Conservation (phyloP, 2,329 filamentous ascomycete species). For the Sarocladium oryzae region DNA sequence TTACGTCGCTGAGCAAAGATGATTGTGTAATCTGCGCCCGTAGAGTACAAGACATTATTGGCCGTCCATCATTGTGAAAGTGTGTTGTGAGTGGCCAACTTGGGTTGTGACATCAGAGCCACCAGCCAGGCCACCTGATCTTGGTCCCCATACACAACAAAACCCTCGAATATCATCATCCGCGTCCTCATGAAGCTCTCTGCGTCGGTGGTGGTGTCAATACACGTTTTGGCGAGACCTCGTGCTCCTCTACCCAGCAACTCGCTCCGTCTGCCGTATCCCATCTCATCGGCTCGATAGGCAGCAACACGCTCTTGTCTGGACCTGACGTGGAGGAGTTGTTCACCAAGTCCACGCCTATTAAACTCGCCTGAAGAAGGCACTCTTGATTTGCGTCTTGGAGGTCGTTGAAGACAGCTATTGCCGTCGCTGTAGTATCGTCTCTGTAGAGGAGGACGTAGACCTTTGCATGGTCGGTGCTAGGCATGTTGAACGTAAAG, state of each 20-base stretch:
- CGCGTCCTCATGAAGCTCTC: background rate
- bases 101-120: too few relatives aligned
- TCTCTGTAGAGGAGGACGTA: constrained; percentile 7
- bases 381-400: constrained; percentile 30
- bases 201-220: constrained; percentile 9
- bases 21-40: too few relatives aligned
- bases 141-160: too few relatives aligned
- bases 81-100: too few relatives aligned
- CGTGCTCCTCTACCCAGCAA: constrained; percentile 32
- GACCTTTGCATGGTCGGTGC: background rate
- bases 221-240: constrained; percentile 18
- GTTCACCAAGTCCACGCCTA: constrained; percentile 18
- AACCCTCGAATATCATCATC: too few relatives aligned
- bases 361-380: constrained; percentile 21
- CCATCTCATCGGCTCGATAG: constrained; percentile 26
- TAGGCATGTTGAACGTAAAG: background rate
- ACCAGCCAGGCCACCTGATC: too few relatives aligned
- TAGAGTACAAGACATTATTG: too few relatives aligned
- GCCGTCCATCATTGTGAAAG: too few relatives aligned
- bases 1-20: too few relatives aligned
- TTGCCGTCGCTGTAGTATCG: background rate
- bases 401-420: constrained; percentile 22
- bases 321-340: constrained; percentile 12
- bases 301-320: constrained; percentile 14
- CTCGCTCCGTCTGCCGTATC: constrained; percentile 26